phyloP scores from a whole-genome alignment of 2,329 filamentous ascomycete species.

The Shiraia sp. region DNA sequence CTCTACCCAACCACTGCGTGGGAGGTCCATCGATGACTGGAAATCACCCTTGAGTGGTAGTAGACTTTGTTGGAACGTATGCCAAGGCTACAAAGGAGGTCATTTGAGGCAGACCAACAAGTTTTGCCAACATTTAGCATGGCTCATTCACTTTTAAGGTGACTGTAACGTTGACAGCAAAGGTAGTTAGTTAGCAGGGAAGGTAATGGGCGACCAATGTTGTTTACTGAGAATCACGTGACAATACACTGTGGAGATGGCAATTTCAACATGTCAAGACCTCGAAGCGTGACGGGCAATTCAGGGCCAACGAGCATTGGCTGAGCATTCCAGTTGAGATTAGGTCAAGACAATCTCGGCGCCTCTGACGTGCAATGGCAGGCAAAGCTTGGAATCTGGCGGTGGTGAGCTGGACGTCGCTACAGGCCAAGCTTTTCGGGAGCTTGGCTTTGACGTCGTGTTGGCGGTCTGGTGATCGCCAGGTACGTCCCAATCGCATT shows the following conservation, averaged over 20 bases:
- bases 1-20: not conserved
- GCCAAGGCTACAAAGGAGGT: conserved; percentile 14
- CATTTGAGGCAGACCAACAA: conserved; percentile 1
- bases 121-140: conserved; percentile 2
- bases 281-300: no score
- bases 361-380: conserved; percentile 8
- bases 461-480: conserved; percentile 6
- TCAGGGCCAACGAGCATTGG: no score
- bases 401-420: conserved; percentile 4
- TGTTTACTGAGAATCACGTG: conserved; percentile 1
- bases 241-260: no score
- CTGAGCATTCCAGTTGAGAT: no score
- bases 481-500: not conserved
- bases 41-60: no score
- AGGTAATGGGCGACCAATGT: no score
- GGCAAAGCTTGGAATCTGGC: not conserved
- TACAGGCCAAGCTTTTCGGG: conserved; percentile 16
- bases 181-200: no score
- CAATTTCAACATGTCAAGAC: no score
- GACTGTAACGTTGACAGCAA: no score
- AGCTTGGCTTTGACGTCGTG: conserved; percentile 10
- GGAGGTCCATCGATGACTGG: not conserved
- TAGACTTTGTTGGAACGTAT: no score
- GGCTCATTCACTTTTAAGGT: no score
- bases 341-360: not conserved